phyloP scores from a whole-genome alignment of 2,329 filamentous ascomycete species.

The Aspergillus vadensis region DNA sequence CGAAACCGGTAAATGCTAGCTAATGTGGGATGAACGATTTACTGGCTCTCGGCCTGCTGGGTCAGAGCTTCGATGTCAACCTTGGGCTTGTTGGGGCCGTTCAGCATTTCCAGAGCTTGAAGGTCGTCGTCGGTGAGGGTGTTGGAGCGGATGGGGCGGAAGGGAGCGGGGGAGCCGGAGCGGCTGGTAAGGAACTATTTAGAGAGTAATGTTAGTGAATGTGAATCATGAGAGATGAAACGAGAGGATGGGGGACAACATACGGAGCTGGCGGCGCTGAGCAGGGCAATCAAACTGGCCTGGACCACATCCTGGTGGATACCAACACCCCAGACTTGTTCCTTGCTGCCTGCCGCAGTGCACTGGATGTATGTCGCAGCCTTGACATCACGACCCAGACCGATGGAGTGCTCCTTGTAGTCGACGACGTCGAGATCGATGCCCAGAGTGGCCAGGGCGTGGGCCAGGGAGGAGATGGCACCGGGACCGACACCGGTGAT shows the following conservation, averaged over 20 bases:
- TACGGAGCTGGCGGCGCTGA: constrained; percentile 84
- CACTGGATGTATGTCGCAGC: constrained; percentile 97
- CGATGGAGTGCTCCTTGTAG: constrained; percentile 96
- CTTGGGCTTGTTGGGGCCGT: constrained; percentile 30
- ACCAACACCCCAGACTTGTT: constrained; percentile 48
- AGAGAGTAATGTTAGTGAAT: constrained; percentile 1
- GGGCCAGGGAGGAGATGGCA: constrained; percentile 83
- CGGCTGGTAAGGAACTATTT: constrained; percentile 70
- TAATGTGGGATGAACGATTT: constrained; percentile 9
- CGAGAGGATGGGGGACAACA: too few relatives aligned
- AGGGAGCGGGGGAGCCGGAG: constrained; percentile 67
- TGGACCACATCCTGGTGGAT: constrained; percentile 92
- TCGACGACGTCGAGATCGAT: constrained; percentile 88
- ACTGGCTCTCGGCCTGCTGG: constrained; percentile 37
- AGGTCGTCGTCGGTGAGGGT: constrained; percentile 50
- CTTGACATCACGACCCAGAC: constrained; percentile 76
- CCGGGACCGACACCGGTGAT: constrained; percentile 84
- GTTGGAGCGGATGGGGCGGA: constrained; percentile 60
- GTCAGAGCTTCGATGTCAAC: constrained; percentile 44
- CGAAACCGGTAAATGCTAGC: background rate
- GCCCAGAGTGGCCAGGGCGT: constrained; percentile 75
- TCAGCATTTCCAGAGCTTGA: constrained; percentile 46
- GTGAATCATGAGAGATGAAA: too few relatives aligned
- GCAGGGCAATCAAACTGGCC: constrained; percentile 80
- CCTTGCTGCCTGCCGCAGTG: constrained; percentile 64